phyloP scores from a whole-genome alignment of 2,329 filamentous ascomycete species.

The Fusarium sublunatum region DNA sequence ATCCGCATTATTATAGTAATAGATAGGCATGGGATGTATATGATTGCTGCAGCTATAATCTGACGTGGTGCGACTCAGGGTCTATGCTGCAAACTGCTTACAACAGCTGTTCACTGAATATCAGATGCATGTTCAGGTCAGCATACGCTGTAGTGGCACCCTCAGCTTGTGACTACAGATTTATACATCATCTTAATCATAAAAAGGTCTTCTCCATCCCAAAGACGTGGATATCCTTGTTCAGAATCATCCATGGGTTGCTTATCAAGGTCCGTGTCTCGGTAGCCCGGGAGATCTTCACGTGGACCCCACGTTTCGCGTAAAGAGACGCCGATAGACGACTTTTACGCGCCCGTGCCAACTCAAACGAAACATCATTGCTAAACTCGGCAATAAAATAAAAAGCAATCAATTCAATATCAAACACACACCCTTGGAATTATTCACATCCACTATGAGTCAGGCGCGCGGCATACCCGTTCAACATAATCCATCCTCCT shows the following conservation, averaged over 20 bases:
- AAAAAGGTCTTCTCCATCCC: background rate
- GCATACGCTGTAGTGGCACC: too few relatives aligned
- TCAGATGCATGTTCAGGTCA: too few relatives aligned
- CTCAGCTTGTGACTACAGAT: too few relatives aligned
- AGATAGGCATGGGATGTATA: background rate
- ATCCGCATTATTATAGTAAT: constrained; percentile 2
- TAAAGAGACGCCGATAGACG: background rate
- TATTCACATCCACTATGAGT: constrained; percentile 52
- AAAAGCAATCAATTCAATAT: too few relatives aligned
- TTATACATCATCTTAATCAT: background rate
- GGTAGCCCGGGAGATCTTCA: constrained; percentile 1
- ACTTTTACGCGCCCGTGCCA: background rate
- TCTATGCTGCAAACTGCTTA: too few relatives aligned
- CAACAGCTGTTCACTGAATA: too few relatives aligned
- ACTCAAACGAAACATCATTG: background rate
- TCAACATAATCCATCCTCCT: constrained; percentile 59
- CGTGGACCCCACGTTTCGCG: constrained; percentile 16
- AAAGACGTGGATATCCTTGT: background rate
- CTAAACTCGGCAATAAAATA: too few relatives aligned
- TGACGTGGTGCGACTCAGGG: constrained; percentile 6
- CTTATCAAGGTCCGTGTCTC: background rate
- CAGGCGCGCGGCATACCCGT: constrained; percentile 63
- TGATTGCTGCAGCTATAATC: constrained; percentile 20
- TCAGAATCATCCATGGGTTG: background rate
- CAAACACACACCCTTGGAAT: background rate